Evolutionary conservation across 1,139 yeast species (phyloP).

Genomic region (Wickerhamomyces sp.): DNA sequence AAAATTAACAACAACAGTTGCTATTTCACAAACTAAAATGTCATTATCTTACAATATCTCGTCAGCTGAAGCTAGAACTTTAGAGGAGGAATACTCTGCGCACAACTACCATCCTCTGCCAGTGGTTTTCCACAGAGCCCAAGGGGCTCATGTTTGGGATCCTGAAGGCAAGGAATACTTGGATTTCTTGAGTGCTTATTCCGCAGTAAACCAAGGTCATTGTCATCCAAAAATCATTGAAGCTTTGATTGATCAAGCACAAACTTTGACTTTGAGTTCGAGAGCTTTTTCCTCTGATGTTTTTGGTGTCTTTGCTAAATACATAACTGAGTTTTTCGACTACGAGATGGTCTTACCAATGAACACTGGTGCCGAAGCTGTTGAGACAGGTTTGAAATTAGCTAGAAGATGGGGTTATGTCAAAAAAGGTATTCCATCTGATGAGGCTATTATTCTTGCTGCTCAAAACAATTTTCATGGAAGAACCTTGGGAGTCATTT

Average conservation of each 20-base stretch:
- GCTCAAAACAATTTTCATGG: conserved; percentile 94
- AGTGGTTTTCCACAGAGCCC: conserved; percentile 82
- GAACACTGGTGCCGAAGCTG: conserved; percentile 99
- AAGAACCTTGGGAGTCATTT: conserved; percentile 89
- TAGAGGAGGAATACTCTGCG: conserved; percentile 82
- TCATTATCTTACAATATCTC: conserved; percentile 39
- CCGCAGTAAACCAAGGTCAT: conserved; percentile 98
- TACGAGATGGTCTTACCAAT: conserved; percentile 94
- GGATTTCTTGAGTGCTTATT: conserved; percentile 88
- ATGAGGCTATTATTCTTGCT: conserved; percentile 82
- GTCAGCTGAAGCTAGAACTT: conserved; percentile 59
- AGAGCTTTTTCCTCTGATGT: conserved; percentile 91
- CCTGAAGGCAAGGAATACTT: conserved; percentile 89
- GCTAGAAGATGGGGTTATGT: conserved; percentile 98
- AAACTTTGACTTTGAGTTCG: conserved; percentile 76
- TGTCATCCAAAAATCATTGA: conserved; percentile 90
- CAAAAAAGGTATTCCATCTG: conserved; percentile 76
- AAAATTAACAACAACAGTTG: too few relatives aligned
- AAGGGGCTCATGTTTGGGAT: conserved; percentile 96
- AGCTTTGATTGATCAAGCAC: conserved; percentile 87
- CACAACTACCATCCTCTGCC: conserved; percentile 98
- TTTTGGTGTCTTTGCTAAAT: conserved; percentile 85
- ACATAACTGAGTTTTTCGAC: conserved; percentile 80
- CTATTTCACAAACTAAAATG: not conserved
- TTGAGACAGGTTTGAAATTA: conserved; percentile 87